These are phyloP conservation scores for Phyllosticta citriasiana DNA, from an alignment of 2,329 filamentous ascomycete genomes.

Conservation along the genomic window DNA sequence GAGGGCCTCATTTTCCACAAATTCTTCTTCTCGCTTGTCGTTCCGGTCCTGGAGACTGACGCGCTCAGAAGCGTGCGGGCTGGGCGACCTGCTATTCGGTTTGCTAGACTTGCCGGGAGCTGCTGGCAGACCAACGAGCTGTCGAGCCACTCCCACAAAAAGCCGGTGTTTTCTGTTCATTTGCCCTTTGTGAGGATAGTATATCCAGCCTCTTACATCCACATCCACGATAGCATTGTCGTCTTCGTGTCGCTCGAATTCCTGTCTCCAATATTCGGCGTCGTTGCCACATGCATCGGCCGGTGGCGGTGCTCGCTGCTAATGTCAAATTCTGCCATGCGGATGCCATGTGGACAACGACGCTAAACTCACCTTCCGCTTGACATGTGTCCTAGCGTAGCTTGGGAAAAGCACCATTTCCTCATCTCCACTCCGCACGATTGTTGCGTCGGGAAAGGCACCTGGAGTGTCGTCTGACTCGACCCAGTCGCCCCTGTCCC, in stretches of 20 bases:
- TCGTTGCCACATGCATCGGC: conserved; percentile 29
- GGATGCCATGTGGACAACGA: not conserved
- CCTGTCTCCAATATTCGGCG: conserved; percentile 63
- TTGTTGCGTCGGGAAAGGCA: conserved; percentile 75
- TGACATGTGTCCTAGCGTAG: conserved; percentile 69
- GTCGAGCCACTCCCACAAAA: conserved; percentile 74
- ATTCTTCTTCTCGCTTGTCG: conserved; percentile 49
- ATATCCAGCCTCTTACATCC: conserved; percentile 93
- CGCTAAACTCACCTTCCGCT: conserved; percentile 29
- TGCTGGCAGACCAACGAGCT: conserved; percentile 76
- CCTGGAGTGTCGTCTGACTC: conserved; percentile 51
- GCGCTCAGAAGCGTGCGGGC: conserved; percentile 29
- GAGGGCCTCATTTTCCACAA: conserved; percentile 65
- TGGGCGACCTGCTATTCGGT: conserved; percentile 35
- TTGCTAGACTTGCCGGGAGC: conserved; percentile 36
- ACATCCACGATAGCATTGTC: conserved; percentile 84
- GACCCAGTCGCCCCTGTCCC: conserved; percentile 25
- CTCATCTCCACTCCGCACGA: conserved; percentile 69
- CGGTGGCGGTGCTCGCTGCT: not conserved
- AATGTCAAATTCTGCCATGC: not conserved
- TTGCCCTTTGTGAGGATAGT: conserved; percentile 72
- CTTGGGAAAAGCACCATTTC: conserved; percentile 94
- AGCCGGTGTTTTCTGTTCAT: conserved; percentile 81
- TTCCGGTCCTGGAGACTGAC: conserved; percentile 38
- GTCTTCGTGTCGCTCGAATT: conserved; percentile 73